Evolutionary conservation across 2,329 filamentous ascomycete species (phyloP).

Genomic region (Chaetomiaceae sp.): DNA sequence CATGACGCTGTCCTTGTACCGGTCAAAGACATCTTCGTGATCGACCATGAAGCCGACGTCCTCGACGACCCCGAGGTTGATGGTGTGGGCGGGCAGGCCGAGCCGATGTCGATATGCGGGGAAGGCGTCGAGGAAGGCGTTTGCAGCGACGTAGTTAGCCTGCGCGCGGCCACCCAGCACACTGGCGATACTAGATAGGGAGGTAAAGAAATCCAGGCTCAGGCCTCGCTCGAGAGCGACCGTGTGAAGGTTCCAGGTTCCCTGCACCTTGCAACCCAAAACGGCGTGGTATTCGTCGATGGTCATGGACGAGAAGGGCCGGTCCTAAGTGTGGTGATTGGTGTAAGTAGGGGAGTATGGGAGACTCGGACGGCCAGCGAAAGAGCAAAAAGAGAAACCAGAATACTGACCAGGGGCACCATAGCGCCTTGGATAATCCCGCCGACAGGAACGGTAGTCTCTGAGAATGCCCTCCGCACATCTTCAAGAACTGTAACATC

Average conservation of each 20-base stretch:
- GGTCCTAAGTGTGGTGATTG: too few relatives aligned
- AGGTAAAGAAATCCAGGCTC: conserved; percentile 36
- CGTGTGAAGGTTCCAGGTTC: background rate
- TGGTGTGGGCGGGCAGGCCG: conserved; percentile 33
- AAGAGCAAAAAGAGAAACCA: too few relatives aligned
- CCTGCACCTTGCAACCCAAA: background rate
- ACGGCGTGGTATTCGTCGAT: background rate
- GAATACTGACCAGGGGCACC: background rate
- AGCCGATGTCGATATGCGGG: conserved; percentile 32
- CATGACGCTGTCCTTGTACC: too few relatives aligned
- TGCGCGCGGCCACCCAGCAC: conserved; percentile 36
- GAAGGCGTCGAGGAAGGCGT: conserved; percentile 32
- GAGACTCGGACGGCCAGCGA: too few relatives aligned
- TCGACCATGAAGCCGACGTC: conserved; percentile 30
- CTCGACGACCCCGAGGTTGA: conserved; percentile 39
- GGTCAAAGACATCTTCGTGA: background rate
- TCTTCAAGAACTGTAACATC: background rate
- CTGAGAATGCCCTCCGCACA: background rate
- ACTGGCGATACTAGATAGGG: conserved; percentile 34
- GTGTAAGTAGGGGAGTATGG: too few relatives aligned
- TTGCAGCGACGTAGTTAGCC: conserved; percentile 40
- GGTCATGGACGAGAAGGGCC: background rate
- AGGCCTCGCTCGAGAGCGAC: background rate
- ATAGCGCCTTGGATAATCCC: conserved; percentile 3
- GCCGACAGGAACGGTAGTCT: background rate